These are phyloP conservation scores for Venturia nashicola DNA, from an alignment of 2,329 filamentous ascomycete genomes.

Conservation along the genomic window DNA sequence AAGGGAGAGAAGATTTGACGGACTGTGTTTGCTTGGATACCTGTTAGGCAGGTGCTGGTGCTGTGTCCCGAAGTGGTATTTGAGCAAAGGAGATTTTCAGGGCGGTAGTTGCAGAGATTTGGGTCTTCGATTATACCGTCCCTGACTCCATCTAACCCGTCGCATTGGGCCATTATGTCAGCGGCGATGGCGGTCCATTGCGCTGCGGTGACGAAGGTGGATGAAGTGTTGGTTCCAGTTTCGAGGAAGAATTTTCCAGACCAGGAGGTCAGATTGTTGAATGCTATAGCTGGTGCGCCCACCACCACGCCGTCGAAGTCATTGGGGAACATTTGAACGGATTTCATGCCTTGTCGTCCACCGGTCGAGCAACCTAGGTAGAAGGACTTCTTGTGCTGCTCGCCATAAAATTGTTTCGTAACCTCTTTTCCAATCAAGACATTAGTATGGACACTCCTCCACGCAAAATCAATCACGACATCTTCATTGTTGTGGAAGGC, in stretches of 20 bases:
- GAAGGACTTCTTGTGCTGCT: conserved; percentile 27
- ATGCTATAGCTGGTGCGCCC: conserved; percentile 21
- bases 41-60: conserved; percentile 1
- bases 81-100: conserved; percentile 26
- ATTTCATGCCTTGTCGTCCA: conserved; percentile 21
- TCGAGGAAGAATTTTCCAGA: conserved; percentile 30
- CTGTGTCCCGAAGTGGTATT: background rate
- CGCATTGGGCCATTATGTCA: conserved; percentile 37
- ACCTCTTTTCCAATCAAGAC: conserved; percentile 28
- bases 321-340: conserved; percentile 22
- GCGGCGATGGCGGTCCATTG: conserved; percentile 31
- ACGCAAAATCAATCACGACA: conserved; percentile 20
- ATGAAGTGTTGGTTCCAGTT: conserved; percentile 22
- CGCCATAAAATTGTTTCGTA: conserved; percentile 27
- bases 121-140: conserved; percentile 38
- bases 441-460: conserved; percentile 24
- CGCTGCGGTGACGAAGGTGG: conserved; percentile 26
- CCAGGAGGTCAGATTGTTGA: conserved; percentile 32
- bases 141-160: conserved; percentile 34
- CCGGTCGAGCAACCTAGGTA: conserved; percentile 26
- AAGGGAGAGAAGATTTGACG: background rate
- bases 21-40: conserved; percentile 3
- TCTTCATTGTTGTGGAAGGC: conserved; percentile 35
- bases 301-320: conserved; percentile 26
- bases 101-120: conserved; percentile 30